A percentile compares a stretch with the other conserved stretches of the same genome.
phyloP scores from a whole-genome alignment of 75 land plant genomes.

The Pinus albicaulis region DNA sequence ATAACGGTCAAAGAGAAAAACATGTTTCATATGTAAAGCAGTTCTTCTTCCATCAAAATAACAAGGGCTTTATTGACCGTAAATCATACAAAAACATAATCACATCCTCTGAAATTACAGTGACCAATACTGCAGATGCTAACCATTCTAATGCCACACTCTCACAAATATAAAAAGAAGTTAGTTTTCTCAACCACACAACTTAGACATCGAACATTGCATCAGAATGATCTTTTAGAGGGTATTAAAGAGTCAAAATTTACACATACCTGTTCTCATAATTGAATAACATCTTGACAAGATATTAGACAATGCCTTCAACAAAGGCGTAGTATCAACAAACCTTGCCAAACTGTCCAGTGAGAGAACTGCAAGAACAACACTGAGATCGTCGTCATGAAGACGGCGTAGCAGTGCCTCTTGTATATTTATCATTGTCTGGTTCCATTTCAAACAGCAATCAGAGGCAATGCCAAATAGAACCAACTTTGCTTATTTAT shows the following conservation, averaged over 20 bases:
- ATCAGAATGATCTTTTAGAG: not conserved
- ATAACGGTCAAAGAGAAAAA: no score
- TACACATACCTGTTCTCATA: slow-evolving; percentile 32
- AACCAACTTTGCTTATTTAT: not conserved
- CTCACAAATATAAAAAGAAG: not conserved
- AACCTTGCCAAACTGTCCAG: slow-evolving; percentile 32
- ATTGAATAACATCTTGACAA: slow-evolving; percentile 35
- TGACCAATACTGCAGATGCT: no score
- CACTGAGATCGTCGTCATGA: slow-evolving; percentile 65
- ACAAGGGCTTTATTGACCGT: no score
- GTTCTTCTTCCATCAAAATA: no score
- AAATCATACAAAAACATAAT: not conserved
- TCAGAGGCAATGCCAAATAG: not conserved
- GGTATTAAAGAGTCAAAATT: not conserved
- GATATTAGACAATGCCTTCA: slow-evolving; percentile 36
- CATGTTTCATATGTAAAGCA: no score
- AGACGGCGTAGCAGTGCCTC: slow-evolving; percentile 62
- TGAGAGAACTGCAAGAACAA: slow-evolving; percentile 56
- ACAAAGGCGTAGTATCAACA: slow-evolving; percentile 24
- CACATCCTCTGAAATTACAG: no score
- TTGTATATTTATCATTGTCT: slow-evolving; percentile 46
- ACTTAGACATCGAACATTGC: not conserved
- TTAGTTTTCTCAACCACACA: not conserved
- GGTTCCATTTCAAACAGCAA: slow-evolving; percentile 9
- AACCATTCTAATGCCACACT: no score